These are phyloP conservation scores for Westerdykella aurantiaca DNA, from an alignment of 2,329 filamentous ascomycete species.

Conservation along the genomic window DNA sequence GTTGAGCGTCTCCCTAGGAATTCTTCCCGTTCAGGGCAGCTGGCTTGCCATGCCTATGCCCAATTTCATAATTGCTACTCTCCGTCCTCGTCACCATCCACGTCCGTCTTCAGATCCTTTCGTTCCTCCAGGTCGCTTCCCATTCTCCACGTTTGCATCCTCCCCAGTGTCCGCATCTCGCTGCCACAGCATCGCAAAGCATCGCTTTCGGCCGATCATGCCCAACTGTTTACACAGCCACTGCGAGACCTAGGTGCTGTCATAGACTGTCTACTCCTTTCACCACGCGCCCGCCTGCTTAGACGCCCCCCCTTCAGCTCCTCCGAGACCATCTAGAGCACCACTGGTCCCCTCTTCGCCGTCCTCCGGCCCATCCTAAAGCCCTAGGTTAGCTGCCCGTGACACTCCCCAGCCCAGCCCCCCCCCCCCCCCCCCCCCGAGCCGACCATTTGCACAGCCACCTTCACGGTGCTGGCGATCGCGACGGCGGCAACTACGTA, in stretches of 20 bases:
- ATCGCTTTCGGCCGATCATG: not conserved
- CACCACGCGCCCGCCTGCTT: no score
- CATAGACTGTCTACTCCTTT: not conserved
- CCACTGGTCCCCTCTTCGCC: not conserved
- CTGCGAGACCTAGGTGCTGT: conserved; percentile 2
- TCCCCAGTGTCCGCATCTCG: no score
- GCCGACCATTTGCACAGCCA: not conserved
- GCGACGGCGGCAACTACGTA: not conserved
- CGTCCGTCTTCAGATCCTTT: no score
- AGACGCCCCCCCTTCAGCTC: not conserved
- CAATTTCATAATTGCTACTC: no score
- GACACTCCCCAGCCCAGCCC: not conserved
- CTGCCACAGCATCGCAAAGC: not conserved
- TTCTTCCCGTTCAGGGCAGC: no score
- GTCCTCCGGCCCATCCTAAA: not conserved
- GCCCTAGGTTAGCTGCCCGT: not conserved
- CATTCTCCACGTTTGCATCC: no score
- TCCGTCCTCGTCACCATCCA: no score
- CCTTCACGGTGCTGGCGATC: not conserved
- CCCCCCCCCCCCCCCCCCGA: not conserved
- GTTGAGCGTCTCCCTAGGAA: no score
- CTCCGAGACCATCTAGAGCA: not conserved
- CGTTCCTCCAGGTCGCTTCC: no score
- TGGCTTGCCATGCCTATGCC: no score
- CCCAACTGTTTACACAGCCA: conserved; percentile 8